Base-by-base conservation (phyloP, 225 moss, liverwort and hornwort species). In the Pleurozium schreberi region DNA sequence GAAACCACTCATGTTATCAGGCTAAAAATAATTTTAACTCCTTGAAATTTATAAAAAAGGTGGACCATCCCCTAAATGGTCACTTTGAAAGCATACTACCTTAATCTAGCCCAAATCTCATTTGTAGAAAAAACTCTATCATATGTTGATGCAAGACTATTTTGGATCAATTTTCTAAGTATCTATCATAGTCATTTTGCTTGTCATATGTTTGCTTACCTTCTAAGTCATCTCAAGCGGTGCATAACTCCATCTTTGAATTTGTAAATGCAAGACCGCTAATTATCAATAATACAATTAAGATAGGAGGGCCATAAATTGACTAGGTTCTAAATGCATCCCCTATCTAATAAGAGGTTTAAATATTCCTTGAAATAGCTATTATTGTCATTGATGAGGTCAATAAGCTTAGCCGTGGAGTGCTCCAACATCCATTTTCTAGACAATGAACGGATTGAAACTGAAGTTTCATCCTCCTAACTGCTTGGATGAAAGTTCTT, bases 121-220 rank as follows among this genome's bases (percentile, higher is more conserved):
- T 45, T 45, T 31, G 18, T 31, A 7, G 6, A 45, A 28, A 73
- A 45, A 28, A 26, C 1, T 8, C 3, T 10, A 3, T 45, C 3
- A 6, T 14, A 3, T 10, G 1, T 28, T 45, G 47, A 73, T 45
- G 10, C 9, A 71, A 71, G 17, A 45, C 4, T 45, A 4, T 73
- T 28, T 3, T 15, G 6, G 4, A 0, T 45, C 10, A n/a, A 73
- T 73, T 28, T 0, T 0, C 3, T 45, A 28, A 3, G 11, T 30
- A 1, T 74, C 0, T 74, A 1, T 8, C 0, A 31, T 11, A 18
- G 47, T 11, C 18, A 6, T 74, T 74, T 74, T 18, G 3, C 11
- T 49, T 31, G 18, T 18, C 7, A 49, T 49, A 31, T 7, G 19
- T 19, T 49, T 31, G 11, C 19, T 74, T 49, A 18, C 7, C 4